A percentile compares a stretch with the other conserved stretches of the same genome.
phyloP scores from a whole-genome alignment of 2,329 filamentous ascomycete genomes.

The Pleoardoris graminearum region DNA sequence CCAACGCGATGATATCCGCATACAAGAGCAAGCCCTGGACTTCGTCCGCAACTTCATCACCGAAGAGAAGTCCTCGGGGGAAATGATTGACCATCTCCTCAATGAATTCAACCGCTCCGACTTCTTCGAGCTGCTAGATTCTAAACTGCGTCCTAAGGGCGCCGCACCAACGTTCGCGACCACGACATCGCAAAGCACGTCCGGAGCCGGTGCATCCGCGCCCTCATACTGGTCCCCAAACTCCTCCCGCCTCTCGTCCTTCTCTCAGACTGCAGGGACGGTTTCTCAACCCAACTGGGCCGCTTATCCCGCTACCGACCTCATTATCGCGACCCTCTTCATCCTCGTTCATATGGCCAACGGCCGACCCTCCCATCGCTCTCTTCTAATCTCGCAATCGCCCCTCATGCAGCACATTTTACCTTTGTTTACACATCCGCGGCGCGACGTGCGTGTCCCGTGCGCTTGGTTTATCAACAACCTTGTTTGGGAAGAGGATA shows the following conservation, averaged over 20 bases:
- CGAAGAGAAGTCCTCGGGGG: conserved; percentile 57
- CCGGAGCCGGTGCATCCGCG: not conserved
- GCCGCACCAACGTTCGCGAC: conserved; percentile 12
- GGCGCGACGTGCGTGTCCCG: conserved; percentile 73
- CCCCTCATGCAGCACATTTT: conserved; percentile 73
- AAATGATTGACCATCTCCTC: conserved; percentile 86
- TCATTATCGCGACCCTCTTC: conserved; percentile 77
- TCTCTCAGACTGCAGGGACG: conserved; percentile 11
- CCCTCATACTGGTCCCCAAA: conserved; percentile 59
- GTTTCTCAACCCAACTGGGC: conserved; percentile 51
- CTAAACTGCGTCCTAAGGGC: conserved; percentile 67
- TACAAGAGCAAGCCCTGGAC: conserved; percentile 89
- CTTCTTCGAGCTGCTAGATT: conserved; percentile 78
- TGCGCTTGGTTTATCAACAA: conserved; percentile 86
- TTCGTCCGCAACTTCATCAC: conserved; percentile 89
- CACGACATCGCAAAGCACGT: conserved; percentile 16
- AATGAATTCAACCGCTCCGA: conserved; percentile 73
- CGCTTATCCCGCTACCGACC: conserved; percentile 54
- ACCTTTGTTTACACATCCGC: conserved; percentile 72
- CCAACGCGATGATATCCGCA: conserved; percentile 75
- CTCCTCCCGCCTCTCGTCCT: conserved; percentile 59
- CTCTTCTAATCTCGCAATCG: conserved; percentile 68
- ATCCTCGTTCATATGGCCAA: conserved; percentile 89
- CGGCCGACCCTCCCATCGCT: conserved; percentile 74
- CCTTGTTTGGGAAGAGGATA: conserved; percentile 79